A percentile compares a stretch with the other conserved stretches of the same genome.
These are phyloP conservation scores for Agaricus sinodeliciosus DNA, from an alignment of 768 basidiomycete genomes.

Conservation along the genomic window DNA sequence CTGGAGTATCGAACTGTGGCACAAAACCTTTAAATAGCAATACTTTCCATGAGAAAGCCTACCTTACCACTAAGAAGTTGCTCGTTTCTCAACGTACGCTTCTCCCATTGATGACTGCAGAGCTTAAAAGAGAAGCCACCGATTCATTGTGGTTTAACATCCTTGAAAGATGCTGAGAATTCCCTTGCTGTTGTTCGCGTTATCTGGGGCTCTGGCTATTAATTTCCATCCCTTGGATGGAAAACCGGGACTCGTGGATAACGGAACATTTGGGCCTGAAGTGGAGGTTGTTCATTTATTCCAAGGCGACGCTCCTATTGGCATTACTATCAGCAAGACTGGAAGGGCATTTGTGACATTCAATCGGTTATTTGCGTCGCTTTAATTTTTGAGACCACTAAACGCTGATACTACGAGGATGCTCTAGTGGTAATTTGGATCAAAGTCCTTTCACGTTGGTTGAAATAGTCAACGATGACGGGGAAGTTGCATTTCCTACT, in stretches of 20 bases:
- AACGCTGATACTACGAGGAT: too few relatives aligned
- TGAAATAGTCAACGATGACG: conserved; percentile 9
- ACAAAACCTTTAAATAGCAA: too few relatives aligned
- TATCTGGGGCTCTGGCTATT: background rate
- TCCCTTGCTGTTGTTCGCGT: background rate
- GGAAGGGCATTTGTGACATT: conserved; percentile 12
- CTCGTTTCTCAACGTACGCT: too few relatives aligned
- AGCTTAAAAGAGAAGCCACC: background rate
- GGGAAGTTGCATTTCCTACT: conserved; percentile 12
- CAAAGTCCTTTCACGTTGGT: conserved; percentile 12
- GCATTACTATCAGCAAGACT: conserved; percentile 16
- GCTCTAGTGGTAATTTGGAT: conserved; percentile 8
- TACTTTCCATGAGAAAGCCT: too few relatives aligned
- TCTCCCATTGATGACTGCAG: too few relatives aligned
- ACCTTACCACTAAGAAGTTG: too few relatives aligned
- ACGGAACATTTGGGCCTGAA: conserved; percentile 13
- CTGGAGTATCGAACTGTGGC: too few relatives aligned
- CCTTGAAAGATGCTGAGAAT: background rate
- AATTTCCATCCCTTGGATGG: background rate
- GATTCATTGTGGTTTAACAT: background rate
- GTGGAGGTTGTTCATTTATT: conserved; percentile 14
- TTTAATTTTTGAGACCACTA: background rate
- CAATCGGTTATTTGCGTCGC: conserved; percentile 5
- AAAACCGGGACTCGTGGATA: conserved; percentile 14
- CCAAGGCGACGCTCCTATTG: conserved; percentile 20